phyloP scores from a whole-genome alignment of 208 protist genomes.

The Crithidia fasciculata region DNA sequence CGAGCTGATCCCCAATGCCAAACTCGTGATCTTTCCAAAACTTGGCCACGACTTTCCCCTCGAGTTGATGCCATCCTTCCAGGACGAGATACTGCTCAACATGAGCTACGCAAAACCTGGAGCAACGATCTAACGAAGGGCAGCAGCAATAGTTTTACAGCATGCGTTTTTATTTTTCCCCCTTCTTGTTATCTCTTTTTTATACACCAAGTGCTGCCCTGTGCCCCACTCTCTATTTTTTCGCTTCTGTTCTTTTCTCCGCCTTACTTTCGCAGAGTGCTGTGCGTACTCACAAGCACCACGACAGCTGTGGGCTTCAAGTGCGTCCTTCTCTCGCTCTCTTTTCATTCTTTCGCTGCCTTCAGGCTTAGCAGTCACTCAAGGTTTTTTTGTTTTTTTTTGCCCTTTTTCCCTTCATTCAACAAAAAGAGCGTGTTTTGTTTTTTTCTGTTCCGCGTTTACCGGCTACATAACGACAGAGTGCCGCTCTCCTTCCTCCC shows the following conservation, averaged over 20 bases:
- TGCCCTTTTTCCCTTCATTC: no score
- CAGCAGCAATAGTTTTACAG: not conserved
- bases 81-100: slow-evolving; percentile 61
- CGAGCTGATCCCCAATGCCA: slow-evolving; percentile 48
- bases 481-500: no score
- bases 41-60: slow-evolving; percentile 64
- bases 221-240: not conserved
- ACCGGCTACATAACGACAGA: no score
- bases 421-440: no score
- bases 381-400: no score
- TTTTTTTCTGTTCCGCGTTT: no score
- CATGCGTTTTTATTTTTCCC: not conserved
- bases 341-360: no score
- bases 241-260: not conserved
- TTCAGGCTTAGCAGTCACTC: no score
- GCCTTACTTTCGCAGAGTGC: not conserved
- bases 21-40: slow-evolving; percentile 73
- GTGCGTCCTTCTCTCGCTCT: no score
- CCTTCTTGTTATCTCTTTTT: not conserved
- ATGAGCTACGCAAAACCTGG: slow-evolving; percentile 18
- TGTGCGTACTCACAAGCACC: no score
- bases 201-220: not conserved
- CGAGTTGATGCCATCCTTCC: slow-evolving; percentile 41
- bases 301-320: no score
- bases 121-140: not conserved